Evolutionary conservation across 441 rosid species (phyloP), one percentile per base, ranked within the genome.

Genomic region (Viola pubescens): DNA sequence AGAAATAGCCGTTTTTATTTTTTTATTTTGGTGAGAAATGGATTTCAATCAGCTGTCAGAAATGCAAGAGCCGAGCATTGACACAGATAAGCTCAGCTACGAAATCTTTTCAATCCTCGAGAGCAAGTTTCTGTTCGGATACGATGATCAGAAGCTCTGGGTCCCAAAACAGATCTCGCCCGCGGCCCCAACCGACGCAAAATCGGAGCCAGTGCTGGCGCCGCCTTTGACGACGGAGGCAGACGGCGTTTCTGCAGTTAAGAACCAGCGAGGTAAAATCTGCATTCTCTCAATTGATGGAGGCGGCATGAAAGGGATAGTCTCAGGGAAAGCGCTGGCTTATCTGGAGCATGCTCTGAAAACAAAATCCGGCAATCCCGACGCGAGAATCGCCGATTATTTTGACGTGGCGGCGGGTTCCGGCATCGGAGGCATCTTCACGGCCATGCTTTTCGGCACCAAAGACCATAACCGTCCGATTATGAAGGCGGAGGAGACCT

Each of bases 81-180:
- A 91, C 54, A 82, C 96, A 3, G 96, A 89, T 53, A 91, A 91
- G 63, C 85, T 91, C 65, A 91, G 98, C 74, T 91, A 91, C 70
- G 98, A 91, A 73, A 88, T 91, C 59, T 91, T 91, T 75, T 91
- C 98, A 3, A 86, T 91, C 50, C 85, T 91, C 16, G 98, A 91
- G 54, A 86, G 85, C 78, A 91, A 91, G 51, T 88, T 88, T 59
- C 86, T 91, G 40, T 88, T 85, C 62, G 98, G 95, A 26, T 91
- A 91, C 66, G 94, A 81, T 12, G 95, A 88, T 68, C 82, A 79
- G 46, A 85, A 87, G 78, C 95, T 83, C 26, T 83, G 86, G 88
- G 70, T 81, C 46, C 94, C 98, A 34, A 83, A 82, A 48, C 85
- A 83, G 70, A 65, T 85, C 67, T 49, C 82, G 52, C 67, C 72